Percentiles rank a stretch among this genome's conserved stretches.
phyloP scores from a whole-genome alignment of 495 filamentous ascomycete species.

The Penicillium cataractarum region DNA sequence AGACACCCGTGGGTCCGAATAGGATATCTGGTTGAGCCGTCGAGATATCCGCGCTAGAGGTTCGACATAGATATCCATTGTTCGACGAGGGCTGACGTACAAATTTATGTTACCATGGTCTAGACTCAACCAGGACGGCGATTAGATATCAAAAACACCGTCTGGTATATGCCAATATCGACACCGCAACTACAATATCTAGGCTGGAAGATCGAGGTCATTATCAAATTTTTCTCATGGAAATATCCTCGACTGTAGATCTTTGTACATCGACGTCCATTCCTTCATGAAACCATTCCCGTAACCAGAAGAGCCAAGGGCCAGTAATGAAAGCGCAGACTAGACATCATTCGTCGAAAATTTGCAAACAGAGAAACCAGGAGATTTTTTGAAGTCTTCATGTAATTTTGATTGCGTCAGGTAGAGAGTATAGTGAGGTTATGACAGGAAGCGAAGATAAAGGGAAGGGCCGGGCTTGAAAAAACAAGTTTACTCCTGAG shows the following conservation, averaged over 20 bases:
- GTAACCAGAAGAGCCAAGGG: not conserved
- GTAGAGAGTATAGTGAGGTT: slow-evolving; percentile 44
- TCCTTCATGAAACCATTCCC: not conserved
- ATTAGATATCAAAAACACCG: no score
- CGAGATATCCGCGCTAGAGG: no score
- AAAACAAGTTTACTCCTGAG: slow-evolving; percentile 51
- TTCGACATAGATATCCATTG: no score
- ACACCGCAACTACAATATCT: no score
- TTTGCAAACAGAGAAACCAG: slow-evolving; percentile 2
- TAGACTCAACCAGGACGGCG: no score
- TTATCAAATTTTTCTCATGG: slow-evolving; percentile 10
- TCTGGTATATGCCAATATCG: not conserved
- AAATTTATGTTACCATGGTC: no score
- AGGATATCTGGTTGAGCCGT: no score
- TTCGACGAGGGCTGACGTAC: no score
- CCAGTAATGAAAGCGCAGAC: slow-evolving; percentile 1
- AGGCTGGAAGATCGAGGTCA: not conserved
- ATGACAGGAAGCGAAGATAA: slow-evolving; percentile 41
- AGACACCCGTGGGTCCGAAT: no score
- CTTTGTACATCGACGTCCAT: slow-evolving; percentile 8
- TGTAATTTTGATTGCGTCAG: slow-evolving; percentile 51
- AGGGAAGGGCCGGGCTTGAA: slow-evolving; percentile 37
- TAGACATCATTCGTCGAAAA: slow-evolving; percentile 4
- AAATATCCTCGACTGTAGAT: not conserved
- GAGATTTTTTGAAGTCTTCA: slow-evolving; percentile 39